Base-by-base conservation (phyloP, 2,329 filamentous ascomycete genomes). In the Boeremia exigua region DNA sequence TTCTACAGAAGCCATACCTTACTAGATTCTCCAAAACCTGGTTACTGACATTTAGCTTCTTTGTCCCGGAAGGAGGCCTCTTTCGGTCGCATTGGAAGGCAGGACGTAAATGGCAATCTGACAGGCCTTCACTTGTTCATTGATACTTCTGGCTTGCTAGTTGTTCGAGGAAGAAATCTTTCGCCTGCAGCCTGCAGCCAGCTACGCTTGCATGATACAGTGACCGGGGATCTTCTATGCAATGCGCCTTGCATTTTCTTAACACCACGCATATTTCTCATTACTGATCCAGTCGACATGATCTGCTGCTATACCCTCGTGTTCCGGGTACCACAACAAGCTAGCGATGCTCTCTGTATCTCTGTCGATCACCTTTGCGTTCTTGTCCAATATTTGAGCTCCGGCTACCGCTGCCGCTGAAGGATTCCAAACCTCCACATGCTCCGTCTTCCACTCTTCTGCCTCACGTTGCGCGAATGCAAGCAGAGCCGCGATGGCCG, bases 1-100 rank as follows among this genome's bases (percentile, higher is more conserved):
- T 86, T 87, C 86, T 85, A 92, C 85, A 89, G 84, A 84, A 96
- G 92, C 90, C 86, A 92, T 89, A 94, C n/a, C n/a, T n/a, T n/a
- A n/a, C n/a, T n/a, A n/a, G 89, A 92, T 82, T 83, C 86, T 87
- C 63, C 64, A 94, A 88, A n/a, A n/a, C 90, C 91, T 92, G 91
- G 90, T 90, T 91, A 91, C 96, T 95, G 91, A 96, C 78, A 62
- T 71, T 65, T 72, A 90, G 91, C 91, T 89, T 91, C 91, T 87
- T 83, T 84, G 81, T 88, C 89, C 88, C 86, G 91, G 90, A 92
- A 90, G 95, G 90, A 93, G 89, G 79, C 83, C 82, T 79, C 71
- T 79, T 80, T 92, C 81, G 89, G 89, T 88, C 89, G 84, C 85
- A 81, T 79, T 81, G 80, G 79, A 82, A 81, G 89, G 89, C 89